Base-by-base conservation (phyloP, 768 basidiomycete species). In the Brasilioporus rufonigricans region DNA sequence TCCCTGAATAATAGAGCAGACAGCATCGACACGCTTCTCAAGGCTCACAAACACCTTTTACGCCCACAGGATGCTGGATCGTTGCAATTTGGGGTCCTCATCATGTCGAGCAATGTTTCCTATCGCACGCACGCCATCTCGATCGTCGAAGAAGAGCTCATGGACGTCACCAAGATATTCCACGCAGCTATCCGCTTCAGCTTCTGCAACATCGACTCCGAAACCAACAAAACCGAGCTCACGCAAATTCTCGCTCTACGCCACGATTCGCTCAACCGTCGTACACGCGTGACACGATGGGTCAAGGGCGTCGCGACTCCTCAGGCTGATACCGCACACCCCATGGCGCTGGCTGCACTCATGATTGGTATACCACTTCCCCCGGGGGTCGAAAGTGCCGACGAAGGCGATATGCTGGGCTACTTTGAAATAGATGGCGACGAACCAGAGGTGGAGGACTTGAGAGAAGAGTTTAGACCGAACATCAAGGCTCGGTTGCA, bases 301-400 rank as follows among this genome's bases (percentile, higher is more conserved):
- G 77, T 78, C 11, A 80, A 81, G 33, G 68, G 72, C 13, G 66
- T 82, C 10, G 55, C 71, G 13, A 79, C 83, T 0, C 76, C 77
- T 0, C 68, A 68, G 1, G 52, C 65, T 10, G 64, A 67, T 4
- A 63, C 70, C 2, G 48, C 79, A 31, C 73, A 80, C 55, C 82
- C 83, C 2, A 76, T 85, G 75, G 77, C 83, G 3, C 77, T 87
- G 49, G 84, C 86, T 0, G 84, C 84, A 16, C 79, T 86, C 77
- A 79, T 87, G 76, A 81, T 85, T 65, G 81, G 81, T 1, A 52
- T 82, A 21, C 77, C 79, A 2, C 49, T 77, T 11, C 68, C 74
- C 3, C 73, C 71, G 0, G 73, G 73, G 0, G 66, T 70, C 29
- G 74, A 71, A 43, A 74, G 63, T 55, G 67, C 41, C 4, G 78